These are phyloP conservation scores for Aspergillus luchuensis DNA, from an alignment of 2,329 filamentous ascomycete genomes.

Conservation along the genomic window DNA sequence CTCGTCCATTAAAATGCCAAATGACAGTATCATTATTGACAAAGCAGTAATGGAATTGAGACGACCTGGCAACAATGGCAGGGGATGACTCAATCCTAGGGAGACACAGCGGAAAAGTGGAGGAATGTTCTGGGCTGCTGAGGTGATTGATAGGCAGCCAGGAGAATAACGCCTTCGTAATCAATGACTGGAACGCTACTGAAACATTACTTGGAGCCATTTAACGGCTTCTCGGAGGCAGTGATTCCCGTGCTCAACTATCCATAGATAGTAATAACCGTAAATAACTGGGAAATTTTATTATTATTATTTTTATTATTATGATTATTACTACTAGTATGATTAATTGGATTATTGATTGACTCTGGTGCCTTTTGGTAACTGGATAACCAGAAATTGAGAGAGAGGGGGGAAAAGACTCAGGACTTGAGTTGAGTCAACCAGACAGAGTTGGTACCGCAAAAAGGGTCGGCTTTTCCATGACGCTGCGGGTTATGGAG, in stretches of 20 bases:
- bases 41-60: slow-evolving; percentile 1
- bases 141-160: slow-evolving; percentile 9
- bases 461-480: background rate
- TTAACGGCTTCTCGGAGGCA: background rate
- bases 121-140: slow-evolving; percentile 6
- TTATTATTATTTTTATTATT: no score
- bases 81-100: background rate
- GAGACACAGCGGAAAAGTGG: background rate
- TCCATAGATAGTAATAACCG: background rate
- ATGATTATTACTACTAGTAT: no score
- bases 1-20: slow-evolving; percentile 2
- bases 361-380: no score
- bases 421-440: no score
- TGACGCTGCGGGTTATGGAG: background rate
- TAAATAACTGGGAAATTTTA: no score
- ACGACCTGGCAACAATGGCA: slow-evolving; percentile 8
- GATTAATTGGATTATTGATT: no score
- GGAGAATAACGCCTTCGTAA: background rate
- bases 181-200: slow-evolving; percentile 8
- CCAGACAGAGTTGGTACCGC: no score
- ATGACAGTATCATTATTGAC: background rate
- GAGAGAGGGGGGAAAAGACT: no score
- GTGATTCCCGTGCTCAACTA: background rate
- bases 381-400: no score
- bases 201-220: slow-evolving; percentile 3